Evolutionary conservation across 805 yeast genomes (phyloP).

Genomic region (Ogataea dorogensis): DNA sequence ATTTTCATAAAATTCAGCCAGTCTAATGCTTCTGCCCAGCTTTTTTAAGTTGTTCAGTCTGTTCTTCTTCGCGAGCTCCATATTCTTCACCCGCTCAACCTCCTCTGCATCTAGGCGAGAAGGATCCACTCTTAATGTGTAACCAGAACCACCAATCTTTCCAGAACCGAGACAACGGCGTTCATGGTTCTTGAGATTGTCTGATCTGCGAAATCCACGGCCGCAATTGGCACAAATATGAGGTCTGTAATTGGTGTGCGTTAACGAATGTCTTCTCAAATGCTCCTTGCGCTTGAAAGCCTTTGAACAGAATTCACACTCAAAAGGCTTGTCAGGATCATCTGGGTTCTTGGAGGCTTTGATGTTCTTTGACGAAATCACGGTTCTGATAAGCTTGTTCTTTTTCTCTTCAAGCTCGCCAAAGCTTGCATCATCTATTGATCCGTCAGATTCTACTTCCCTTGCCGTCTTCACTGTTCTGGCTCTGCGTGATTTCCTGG

Average conservation of each 20-base stretch:
- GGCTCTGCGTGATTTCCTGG: background rate
- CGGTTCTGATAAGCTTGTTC: constrained; percentile 19
- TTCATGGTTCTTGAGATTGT: constrained; percentile 29
- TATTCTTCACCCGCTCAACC: constrained; percentile 22
- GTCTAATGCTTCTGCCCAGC: constrained; percentile 12
- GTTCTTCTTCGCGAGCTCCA: constrained; percentile 16
- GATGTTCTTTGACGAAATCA: constrained; percentile 25
- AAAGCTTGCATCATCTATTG: background rate
- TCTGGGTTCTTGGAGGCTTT: constrained; percentile 21
- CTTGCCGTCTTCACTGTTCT: background rate
- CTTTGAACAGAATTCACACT: constrained; percentile 28
- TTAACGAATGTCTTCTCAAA: constrained; percentile 27
- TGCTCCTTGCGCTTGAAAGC: constrained; percentile 30
- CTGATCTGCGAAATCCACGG: constrained; percentile 30
- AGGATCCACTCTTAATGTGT: constrained; percentile 23
- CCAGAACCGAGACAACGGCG: constrained; percentile 24
- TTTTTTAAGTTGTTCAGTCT: constrained; percentile 12
- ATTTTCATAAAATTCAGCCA: constrained; percentile 7
- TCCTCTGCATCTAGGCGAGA: constrained; percentile 21
- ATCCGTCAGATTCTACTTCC: constrained; percentile 4
- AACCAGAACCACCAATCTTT: constrained; percentile 22
- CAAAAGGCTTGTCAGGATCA: constrained; percentile 21
- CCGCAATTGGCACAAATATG: constrained; percentile 29
- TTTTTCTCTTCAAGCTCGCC: constrained; percentile 11
- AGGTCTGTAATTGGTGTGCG: constrained; percentile 29